Evolutionary conservation across 202 grass and related monocot species (phyloP).

Genomic region (Zoysia matrella): DNA sequence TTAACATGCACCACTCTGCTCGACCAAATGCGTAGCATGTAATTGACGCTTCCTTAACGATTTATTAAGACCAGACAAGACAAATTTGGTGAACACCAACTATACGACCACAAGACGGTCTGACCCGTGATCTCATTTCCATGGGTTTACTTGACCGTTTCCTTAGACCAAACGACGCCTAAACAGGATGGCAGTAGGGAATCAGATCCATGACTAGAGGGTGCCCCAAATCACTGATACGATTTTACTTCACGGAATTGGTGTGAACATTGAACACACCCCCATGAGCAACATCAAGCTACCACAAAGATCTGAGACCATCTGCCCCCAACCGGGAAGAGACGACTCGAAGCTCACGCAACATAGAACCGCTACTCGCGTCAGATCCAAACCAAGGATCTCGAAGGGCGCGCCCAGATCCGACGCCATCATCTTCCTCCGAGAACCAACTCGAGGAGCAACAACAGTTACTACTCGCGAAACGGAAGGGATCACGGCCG

Average conservation of each 20-base stretch:
- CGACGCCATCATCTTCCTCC: background rate
- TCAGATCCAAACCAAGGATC: conserved; percentile 39
- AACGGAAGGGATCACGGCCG: background rate
- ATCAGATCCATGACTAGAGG: conserved; percentile 2
- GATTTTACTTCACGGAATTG: background rate
- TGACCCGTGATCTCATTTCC: background rate
- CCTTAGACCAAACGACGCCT: background rate
- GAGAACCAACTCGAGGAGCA: background rate
- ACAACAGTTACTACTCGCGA: background rate
- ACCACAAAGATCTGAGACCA: conserved; percentile 13
- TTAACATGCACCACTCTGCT: background rate
- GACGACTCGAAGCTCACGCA: background rate
- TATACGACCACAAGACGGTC: background rate
- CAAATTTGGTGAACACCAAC: background rate
- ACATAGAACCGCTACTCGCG: background rate
- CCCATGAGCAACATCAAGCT: background rate
- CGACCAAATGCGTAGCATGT: background rate
- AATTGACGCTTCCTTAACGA: background rate
- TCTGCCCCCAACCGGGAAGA: background rate
- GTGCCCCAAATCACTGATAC: background rate
- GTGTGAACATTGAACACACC: background rate
- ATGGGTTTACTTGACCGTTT: background rate
- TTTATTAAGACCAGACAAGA: background rate
- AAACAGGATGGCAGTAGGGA: conserved; percentile 5
- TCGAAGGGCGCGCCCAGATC: conserved; percentile 36